Evolutionary conservation across 2,329 filamentous ascomycete genomes (phyloP).

Genomic region (Arthrobotrys musiformis): DNA sequence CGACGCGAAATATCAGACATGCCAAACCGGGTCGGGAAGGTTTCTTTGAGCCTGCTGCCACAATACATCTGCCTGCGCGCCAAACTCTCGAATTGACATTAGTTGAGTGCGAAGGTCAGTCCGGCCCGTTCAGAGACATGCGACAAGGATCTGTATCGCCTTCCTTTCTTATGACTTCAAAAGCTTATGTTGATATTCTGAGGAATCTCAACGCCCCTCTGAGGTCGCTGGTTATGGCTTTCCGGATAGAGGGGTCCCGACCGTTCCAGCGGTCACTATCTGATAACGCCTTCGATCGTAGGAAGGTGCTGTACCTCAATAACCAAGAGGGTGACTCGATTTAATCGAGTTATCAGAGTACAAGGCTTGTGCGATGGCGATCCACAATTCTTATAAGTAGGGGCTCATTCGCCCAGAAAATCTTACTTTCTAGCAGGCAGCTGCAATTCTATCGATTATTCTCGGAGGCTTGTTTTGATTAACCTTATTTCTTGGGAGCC

Average conservation of each 20-base stretch:
- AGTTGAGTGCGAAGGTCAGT: conserved; percentile 5
- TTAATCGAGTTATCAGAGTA: neutral
- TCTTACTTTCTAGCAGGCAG: neutral
- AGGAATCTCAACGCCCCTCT: conserved; percentile 16
- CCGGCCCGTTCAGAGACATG: conserved; percentile 26
- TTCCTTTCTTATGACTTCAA: conserved; percentile 42
- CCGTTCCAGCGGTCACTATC: conserved; percentile 12
- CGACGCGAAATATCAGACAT: conserved; percentile 32
- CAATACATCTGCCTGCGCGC: conserved; percentile 36
- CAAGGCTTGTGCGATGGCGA: neutral
- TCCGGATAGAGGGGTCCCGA: conserved; percentile 34
- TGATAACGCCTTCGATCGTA: conserved; percentile 36
- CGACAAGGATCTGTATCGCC: conserved; percentile 26
- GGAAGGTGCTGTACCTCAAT: conserved; percentile 37
- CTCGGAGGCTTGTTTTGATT: neutral
- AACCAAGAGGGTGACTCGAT: neutral
- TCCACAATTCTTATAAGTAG: conserved; percentile 36
- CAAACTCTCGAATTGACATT: neutral
- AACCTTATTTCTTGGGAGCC: neutral
- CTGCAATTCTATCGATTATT: conserved; percentile 20
- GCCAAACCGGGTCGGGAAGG: conserved; percentile 48
- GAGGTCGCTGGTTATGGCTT: conserved; percentile 23
- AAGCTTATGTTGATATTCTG: conserved; percentile 32
- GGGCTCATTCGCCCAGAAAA: conserved; percentile 6
- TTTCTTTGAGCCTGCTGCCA: conserved; percentile 17